These are phyloP conservation scores for Keithomyces neogunnii DNA, from an alignment of 2,329 filamentous ascomycete species.

Conservation along the genomic window DNA sequence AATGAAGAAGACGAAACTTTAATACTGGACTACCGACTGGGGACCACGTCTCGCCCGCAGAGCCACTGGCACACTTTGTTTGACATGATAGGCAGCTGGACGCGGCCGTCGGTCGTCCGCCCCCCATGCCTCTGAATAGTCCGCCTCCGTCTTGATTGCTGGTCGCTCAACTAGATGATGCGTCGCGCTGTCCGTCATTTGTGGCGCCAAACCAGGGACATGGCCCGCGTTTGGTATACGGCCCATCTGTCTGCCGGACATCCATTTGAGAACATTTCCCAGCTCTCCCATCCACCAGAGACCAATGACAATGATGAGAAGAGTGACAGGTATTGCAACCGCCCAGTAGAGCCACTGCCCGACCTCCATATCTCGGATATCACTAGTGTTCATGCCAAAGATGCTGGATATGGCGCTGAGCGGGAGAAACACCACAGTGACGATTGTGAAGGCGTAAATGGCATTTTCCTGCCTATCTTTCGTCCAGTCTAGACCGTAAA, in stretches of 20 bases:
- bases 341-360: constrained; percentile 43
- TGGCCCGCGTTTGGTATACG: background rate
- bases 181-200: background rate
- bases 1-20: background rate
- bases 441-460: constrained; percentile 41
- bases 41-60: background rate
- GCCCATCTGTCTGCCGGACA: constrained; percentile 12
- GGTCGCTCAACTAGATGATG: background rate
- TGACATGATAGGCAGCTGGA: background rate
- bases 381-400: constrained; percentile 45
- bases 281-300: constrained; percentile 36
- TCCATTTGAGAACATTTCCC: constrained; percentile 22
- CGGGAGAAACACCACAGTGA: constrained; percentile 40
- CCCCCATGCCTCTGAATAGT: background rate
- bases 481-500: constrained; percentile 29
- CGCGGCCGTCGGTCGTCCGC: background rate
- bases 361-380: constrained; percentile 39
- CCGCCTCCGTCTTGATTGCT: background rate
- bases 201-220: background rate
- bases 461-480: constrained; percentile 38
- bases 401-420: constrained; percentile 37
- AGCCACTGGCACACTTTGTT: background rate
- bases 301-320: constrained; percentile 28
- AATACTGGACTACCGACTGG: background rate
- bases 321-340: constrained; percentile 36